Base-by-base conservation (phyloP, 2,329 filamentous ascomycete species). In the Pseudocercospora vitis region DNA sequence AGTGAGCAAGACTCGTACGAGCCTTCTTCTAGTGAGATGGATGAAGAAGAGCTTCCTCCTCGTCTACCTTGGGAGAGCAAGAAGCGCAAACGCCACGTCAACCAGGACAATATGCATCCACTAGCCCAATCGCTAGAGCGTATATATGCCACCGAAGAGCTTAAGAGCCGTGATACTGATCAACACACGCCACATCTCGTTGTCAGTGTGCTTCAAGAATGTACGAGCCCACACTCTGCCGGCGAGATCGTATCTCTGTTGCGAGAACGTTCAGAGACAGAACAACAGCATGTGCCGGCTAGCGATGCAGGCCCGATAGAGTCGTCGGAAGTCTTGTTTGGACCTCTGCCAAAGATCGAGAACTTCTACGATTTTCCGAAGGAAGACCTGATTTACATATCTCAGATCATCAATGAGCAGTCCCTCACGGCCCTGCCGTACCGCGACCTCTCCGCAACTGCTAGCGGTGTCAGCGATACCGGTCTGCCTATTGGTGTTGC, bases 371-470 rank as follows among this genome's bases (percentile, higher is more conserved):
- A 57, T 7, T 58, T 70, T 26, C 57, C 50, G 23, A 64, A 60
- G 12, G 46, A 63, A 11, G 69, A 71, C 53, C 31, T 71, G 16
- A 59, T 68, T 29, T 63, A 60, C 48, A 56, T 70, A 16, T 67
- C 68, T 18, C 70, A 72, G 47, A 51, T 71, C 16, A 57, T 68
- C n/a, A 61, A 62, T 42, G 68, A 70, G 46, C 67, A 71, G 53
- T 63, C 64, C 9, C 39, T 61, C 3, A 59, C 59, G 7, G 14
- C 39, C 24, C 49, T 64, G 18, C 21, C 23, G 12, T 7, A 14
- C 26, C 23, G 12, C 23, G 42, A 9, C 28, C 11, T 14, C 28
- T 7, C 14, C 8, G 26, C 12, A 7, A 6, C 7, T 8, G 24
- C 3, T 31, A 14, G 16, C 8, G 42, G n/a, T n/a, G 16, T 8